Conservation (phyloP, 495 filamentous ascomycete species). For the Margaritispora aquatica region DNA sequence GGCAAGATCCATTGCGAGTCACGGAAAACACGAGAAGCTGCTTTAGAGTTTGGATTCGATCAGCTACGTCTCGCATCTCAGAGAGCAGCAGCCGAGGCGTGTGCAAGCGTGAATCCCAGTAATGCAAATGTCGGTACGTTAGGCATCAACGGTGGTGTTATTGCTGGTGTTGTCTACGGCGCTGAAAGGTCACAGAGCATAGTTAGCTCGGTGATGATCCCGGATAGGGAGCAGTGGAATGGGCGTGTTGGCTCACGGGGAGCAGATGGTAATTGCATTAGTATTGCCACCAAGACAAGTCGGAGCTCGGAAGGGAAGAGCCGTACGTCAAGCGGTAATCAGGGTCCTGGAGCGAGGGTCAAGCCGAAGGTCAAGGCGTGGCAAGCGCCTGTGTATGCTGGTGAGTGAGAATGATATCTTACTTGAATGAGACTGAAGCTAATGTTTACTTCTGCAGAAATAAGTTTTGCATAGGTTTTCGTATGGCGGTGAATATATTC, state of each 20-base stretch:
- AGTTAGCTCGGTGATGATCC: not conserved
- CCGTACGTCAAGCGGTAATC: conserved; percentile 8
- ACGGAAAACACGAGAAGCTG: not conserved
- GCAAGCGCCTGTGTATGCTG: conserved; percentile 38
- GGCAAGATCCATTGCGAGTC: conserved; percentile 18
- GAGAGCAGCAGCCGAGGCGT: conserved; percentile 19
- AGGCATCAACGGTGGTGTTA: conserved; percentile 11
- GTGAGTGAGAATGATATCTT: conserved; percentile 20
- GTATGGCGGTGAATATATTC: not conserved
- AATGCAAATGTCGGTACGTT: conserved; percentile 11
- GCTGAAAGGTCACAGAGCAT: conserved; percentile 3
- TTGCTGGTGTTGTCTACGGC: conserved; percentile 17
- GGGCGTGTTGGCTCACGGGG: not conserved
- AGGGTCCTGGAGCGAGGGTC: conserved; percentile 3
- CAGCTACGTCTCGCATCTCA: conserved; percentile 18
- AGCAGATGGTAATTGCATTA: conserved; percentile 1
- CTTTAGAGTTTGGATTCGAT: conserved; percentile 19
- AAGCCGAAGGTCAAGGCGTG: conserved; percentile 27
- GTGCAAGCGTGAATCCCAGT: conserved; percentile 17
- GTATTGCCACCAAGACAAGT: conserved; percentile 14
- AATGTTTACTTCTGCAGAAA: conserved; percentile 21
- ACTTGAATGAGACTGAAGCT: conserved; percentile 5
- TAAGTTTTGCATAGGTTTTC: conserved; percentile 22
- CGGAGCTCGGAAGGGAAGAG: conserved; percentile 17
- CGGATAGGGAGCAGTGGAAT: not conserved